Conservation (phyloP, 164 flowering plant species). For the Magnolia changhungtana region DNA sequence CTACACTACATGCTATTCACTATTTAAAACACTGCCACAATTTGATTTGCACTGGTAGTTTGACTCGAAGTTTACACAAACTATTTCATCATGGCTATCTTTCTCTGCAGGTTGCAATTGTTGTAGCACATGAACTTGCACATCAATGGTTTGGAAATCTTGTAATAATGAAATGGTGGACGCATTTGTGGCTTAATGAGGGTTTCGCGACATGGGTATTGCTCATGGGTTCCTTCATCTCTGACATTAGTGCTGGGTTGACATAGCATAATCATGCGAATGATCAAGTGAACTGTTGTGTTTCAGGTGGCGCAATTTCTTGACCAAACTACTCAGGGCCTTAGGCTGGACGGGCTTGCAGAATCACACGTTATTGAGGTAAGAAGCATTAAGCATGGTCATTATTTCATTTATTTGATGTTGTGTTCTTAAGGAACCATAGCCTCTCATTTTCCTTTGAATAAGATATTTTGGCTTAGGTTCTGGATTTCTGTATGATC, state of each 20-base stretch:
- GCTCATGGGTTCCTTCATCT: neutral
- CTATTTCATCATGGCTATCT: neutral
- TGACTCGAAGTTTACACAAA: neutral
- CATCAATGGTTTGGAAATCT: conserved; percentile 99
- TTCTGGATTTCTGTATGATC: too few relatives aligned
- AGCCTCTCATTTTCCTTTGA: too few relatives aligned
- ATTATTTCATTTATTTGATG: too few relatives aligned
- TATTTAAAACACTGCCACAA: too few relatives aligned
- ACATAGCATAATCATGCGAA: neutral
- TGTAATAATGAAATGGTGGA: conserved; percentile 99
- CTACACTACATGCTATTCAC: too few relatives aligned
- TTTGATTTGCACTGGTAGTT: too few relatives aligned
- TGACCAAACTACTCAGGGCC: conserved; percentile 76
- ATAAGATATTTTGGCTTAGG: too few relatives aligned
- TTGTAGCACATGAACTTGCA: conserved; percentile 96
- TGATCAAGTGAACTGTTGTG: conserved; percentile 1
- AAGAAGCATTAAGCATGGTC: neutral
- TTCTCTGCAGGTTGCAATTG: conserved; percentile 64
- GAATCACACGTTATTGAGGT: conserved; percentile 99
- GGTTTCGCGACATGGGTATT: conserved; percentile 99
- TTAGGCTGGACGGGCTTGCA: conserved; percentile 82
- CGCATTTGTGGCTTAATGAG: conserved; percentile 96
- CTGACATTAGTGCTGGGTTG: neutral
- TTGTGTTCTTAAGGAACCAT: too few relatives aligned
- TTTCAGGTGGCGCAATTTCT: conserved; percentile 85